Evolutionary conservation across 2,329 filamentous ascomycete species (phyloP).

Genomic region (Fusarium subglutinans): DNA sequence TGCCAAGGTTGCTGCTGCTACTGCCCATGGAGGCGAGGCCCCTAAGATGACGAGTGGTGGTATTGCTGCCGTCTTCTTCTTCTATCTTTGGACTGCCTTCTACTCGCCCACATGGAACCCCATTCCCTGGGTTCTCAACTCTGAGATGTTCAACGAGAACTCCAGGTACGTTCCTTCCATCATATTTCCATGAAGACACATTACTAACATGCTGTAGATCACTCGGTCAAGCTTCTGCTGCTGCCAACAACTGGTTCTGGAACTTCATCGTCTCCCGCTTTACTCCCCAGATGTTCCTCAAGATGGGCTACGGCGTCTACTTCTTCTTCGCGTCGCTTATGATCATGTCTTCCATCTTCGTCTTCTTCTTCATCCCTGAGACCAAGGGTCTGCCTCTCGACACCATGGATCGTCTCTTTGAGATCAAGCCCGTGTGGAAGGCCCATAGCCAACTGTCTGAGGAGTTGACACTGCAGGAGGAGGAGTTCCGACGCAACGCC

Average conservation of each 20-base stretch:
- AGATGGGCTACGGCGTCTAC: conserved; percentile 70
- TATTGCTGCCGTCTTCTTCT: conserved; percentile 73
- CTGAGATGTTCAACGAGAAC: conserved; percentile 79
- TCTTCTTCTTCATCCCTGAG: conserved; percentile 72
- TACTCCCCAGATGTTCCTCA: conserved; percentile 71
- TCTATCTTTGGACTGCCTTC: conserved; percentile 65
- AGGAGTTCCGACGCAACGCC: conserved; percentile 45
- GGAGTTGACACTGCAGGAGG: conserved; percentile 50
- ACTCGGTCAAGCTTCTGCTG: conserved; percentile 76
- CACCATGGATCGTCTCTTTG: conserved; percentile 70
- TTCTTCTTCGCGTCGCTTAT: conserved; percentile 75
- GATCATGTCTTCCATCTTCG: conserved; percentile 64
- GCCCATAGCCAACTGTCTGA: conserved; percentile 57
- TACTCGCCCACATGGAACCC: conserved; percentile 79
- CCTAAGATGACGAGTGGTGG: conserved; percentile 56
- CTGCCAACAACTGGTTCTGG: conserved; percentile 77
- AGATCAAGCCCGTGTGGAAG: conserved; percentile 54
- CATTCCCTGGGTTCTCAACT: conserved; percentile 79
- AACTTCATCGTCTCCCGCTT: conserved; percentile 77
- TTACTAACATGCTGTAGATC: conserved; percentile 45
- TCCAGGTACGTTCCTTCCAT: conserved; percentile 27
- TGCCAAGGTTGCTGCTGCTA: conserved; percentile 36
- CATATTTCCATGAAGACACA: rapidly evolving
- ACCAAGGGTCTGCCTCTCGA: conserved; percentile 73
- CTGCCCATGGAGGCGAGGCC: conserved; percentile 34